These are phyloP conservation scores for Henckelia pumila DNA, from an alignment of 257 asterid genomes.

Conservation along the genomic window DNA sequence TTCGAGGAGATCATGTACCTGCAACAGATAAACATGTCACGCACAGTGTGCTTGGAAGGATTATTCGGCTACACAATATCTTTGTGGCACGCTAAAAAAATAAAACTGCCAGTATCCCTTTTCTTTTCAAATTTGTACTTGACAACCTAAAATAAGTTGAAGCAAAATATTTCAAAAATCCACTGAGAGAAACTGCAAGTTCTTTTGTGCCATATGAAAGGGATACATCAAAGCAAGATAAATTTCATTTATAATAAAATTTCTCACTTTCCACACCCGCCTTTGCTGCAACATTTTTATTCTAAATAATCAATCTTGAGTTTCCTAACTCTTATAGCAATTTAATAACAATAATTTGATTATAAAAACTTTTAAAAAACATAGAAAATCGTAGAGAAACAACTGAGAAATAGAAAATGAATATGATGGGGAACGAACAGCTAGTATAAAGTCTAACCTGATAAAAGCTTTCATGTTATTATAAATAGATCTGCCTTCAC, in stretches of 20 bases:
- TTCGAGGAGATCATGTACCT: constrained; percentile 99
- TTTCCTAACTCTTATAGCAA: too few relatives aligned
- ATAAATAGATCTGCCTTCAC: constrained; percentile 88
- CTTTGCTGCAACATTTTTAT: background rate
- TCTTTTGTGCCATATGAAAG: background rate
- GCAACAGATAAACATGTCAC: constrained; percentile 25
- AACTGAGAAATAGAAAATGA: background rate
- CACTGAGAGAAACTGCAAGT: background rate
- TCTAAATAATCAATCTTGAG: too few relatives aligned
- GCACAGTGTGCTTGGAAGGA: background rate
- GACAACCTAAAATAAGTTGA: background rate
- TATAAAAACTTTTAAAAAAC: too few relatives aligned
- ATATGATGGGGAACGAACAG: constrained; percentile 11
- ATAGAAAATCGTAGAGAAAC: background rate
- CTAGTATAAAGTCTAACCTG: constrained; percentile 45
- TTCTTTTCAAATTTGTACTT: background rate
- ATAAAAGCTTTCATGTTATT: constrained; percentile 98
- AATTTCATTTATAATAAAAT: background rate
- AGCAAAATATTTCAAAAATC: background rate
- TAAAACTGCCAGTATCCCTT: background rate
- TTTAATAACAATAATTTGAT: background rate
- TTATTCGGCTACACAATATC: background rate
- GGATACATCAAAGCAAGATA: background rate
- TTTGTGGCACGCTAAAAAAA: background rate
- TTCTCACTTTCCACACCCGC: background rate